Base-by-base conservation (phyloP, 2,329 filamentous ascomycete genomes). In the Macrophomina phaseolina region DNA sequence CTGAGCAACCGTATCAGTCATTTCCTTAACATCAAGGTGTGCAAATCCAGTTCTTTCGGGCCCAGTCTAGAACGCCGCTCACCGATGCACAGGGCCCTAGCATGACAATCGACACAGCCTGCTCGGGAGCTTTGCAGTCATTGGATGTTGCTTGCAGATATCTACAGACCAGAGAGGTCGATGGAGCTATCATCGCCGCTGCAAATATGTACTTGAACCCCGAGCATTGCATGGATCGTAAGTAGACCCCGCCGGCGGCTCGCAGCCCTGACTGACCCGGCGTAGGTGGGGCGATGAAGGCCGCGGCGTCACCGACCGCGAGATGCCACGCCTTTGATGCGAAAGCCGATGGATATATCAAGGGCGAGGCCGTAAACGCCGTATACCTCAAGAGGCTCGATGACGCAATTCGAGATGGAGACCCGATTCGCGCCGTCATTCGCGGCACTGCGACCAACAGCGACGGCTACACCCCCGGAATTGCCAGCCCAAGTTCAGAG, bases 401-500 rank as follows among this genome's bases (percentile, higher is more conserved):
- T 4, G 71, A 72, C 45, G 77, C 77, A 1, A 58, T 78, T 2
- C 61, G 70, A 9, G 75, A 76, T 48, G 63, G 69, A 0, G 73
- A 79, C 64, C 71, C 73, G 1, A 76, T 79, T 36, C 67, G 74
- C 12, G 74, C 73, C 7, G 67, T 78, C n/a, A 73, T 79, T 53
- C 70, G 73, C 1, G 71, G 70, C 3, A 70, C 72, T 1, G 72
- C 70, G 1, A 46, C 64, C 16, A 67, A 70, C 53, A 52, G 53
- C 23, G 58, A 69, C 48, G 74, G 73, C 2, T 64, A 68, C 51
- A 80, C 79, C 2, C 66, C 71, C 1, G 78, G 78, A 9, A 76
- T 81, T 49, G 75, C 77, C 3, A 71, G 70, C 5, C 75, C 77
- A 5, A 78, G 73, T 38, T 66, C 71, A 5, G 72, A 73, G 30